Conservation (phyloP, 495 filamentous ascomycete species). For the Cercophora scortea region DNA sequence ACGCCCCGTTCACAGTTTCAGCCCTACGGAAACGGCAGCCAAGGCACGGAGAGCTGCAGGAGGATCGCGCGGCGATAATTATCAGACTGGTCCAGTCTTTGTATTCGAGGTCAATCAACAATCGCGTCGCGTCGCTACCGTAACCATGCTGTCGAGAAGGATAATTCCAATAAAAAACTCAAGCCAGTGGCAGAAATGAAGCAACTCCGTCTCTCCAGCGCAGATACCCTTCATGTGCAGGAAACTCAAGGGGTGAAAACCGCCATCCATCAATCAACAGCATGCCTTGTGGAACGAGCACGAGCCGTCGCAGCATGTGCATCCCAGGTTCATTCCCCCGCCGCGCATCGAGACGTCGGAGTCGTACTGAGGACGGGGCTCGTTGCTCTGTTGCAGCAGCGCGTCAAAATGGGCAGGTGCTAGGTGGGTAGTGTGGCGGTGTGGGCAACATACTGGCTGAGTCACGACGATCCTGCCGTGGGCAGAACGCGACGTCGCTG, state of each 20-base stretch:
- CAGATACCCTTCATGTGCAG: neutral
- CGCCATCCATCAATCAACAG: neutral
- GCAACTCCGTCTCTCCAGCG: neutral
- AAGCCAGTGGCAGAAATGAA: neutral
- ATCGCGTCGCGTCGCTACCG: neutral
- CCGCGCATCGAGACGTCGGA: slow-evolving; percentile 9
- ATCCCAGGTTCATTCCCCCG: slow-evolving; percentile 10
- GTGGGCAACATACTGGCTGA: slow-evolving; percentile 9
- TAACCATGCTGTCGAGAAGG: neutral
- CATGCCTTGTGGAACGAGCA: slow-evolving; percentile 6
- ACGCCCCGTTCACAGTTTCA: too few relatives aligned
- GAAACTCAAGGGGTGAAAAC: too few relatives aligned
- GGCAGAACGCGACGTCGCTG: neutral
- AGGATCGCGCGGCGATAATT: too few relatives aligned
- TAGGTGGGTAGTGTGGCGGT: neutral
- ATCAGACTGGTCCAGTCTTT: neutral
- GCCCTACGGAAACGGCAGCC: too few relatives aligned
- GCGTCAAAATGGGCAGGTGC: neutral
- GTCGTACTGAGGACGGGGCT: slow-evolving; percentile 5
- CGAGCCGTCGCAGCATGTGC: slow-evolving; percentile 11
- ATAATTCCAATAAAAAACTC: neutral
- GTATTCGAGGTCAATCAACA: neutral
- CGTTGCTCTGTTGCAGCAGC: slow-evolving; percentile 1
- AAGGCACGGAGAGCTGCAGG: too few relatives aligned
- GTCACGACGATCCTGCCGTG: slow-evolving; percentile 1